These are phyloP conservation scores for Suillus decipiens DNA, from an alignment of 768 basidiomycete genomes.

Conservation along the genomic window DNA sequence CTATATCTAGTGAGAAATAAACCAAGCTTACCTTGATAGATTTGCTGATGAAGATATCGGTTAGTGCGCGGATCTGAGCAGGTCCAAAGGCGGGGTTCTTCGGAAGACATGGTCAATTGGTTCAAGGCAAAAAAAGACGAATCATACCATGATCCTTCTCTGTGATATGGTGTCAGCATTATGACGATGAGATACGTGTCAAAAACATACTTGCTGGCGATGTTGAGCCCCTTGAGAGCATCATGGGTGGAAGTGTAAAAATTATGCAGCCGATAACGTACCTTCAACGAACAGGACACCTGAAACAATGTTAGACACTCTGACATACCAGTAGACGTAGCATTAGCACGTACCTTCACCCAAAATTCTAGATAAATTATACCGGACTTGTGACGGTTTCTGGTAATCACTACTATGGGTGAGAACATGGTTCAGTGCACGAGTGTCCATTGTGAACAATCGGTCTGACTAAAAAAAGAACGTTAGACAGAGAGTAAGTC, in stretches of 20 bases:
- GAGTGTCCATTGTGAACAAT: slow-evolving; percentile 59
- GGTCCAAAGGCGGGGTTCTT: slow-evolving; percentile 70
- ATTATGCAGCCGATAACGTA: background rate
- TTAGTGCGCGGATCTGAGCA: slow-evolving; percentile 57
- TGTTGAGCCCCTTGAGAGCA: slow-evolving; percentile 34
- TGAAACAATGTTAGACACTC: slow-evolving; percentile 19
- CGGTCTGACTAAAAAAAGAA: slow-evolving; percentile 31
- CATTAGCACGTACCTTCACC: slow-evolving; percentile 33
- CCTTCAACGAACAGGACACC: slow-evolving; percentile 51
- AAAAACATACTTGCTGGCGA: slow-evolving; percentile 38
- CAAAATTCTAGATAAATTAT: slow-evolving; percentile 42
- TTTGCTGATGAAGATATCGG: slow-evolving; percentile 58
- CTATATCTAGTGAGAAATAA: slow-evolving; percentile 10
- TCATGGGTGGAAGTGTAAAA: background rate
- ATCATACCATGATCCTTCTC: slow-evolving; percentile 33
- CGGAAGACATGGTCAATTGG: background rate
- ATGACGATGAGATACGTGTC: background rate
- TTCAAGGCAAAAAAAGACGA: background rate
- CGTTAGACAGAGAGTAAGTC: background rate
- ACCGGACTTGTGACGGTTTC: slow-evolving; percentile 48
- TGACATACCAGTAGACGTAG: background rate
- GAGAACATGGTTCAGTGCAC: slow-evolving; percentile 66
- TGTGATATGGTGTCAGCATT: slow-evolving; percentile 1
- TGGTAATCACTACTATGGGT: slow-evolving; percentile 55
- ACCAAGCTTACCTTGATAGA: slow-evolving; percentile 42